Base-by-base conservation (phyloP, 192 early-diverging fungal species). In the Coemansia sp. region DNA sequence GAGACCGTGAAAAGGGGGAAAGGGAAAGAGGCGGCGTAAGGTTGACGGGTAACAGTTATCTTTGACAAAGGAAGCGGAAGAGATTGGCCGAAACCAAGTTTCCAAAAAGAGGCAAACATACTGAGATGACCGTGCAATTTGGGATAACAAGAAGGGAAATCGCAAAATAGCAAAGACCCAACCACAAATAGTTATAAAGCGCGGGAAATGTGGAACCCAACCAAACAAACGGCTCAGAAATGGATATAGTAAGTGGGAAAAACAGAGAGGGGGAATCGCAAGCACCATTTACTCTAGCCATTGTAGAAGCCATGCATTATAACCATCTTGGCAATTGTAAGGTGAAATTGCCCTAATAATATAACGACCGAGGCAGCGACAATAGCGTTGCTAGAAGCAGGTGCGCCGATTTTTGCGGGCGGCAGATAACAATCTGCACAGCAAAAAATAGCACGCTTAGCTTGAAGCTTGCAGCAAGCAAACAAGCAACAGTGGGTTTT, bases 291-390 rank as follows among this genome's bases (percentile, higher is more conserved):
- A 8, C 6, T 9, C 45, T 14, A 48, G 28, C 29, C n/a, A 54
- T 54, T 54, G 52, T 54, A 48, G 25, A 48, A 25, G 45, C 45
- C 45, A 23, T 25, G 23, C 23, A 48, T 48, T 48, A 48, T 33
- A n/a, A 54, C n/a, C 27, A 30, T 30, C n/a, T 31, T 33, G 29
- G 52, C 52, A 54, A 54, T 54, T 54, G 52, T 30, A 54, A 30
- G 8, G n/a, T 31, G 19, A 54, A 31, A 54, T 29, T 54, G 52
- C 52, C 29, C 52, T 54, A 54, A 54, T 54, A 54, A 31, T 31
- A 54, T 31, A 33, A 19, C 47, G 47, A 50, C 25, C 15, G 13
- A 41, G 3, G 15, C 4, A 4, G 38, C 38, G 38, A 17, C 19
- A 48, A 48, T 25, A 48, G 45, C 14, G 22, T 3, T 48, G 23